Evolutionary conservation across 2,329 filamentous ascomycete genomes (phyloP), one percentile per base, ranked within the genome.

Genomic region (Xylariaceae sp.): DNA sequence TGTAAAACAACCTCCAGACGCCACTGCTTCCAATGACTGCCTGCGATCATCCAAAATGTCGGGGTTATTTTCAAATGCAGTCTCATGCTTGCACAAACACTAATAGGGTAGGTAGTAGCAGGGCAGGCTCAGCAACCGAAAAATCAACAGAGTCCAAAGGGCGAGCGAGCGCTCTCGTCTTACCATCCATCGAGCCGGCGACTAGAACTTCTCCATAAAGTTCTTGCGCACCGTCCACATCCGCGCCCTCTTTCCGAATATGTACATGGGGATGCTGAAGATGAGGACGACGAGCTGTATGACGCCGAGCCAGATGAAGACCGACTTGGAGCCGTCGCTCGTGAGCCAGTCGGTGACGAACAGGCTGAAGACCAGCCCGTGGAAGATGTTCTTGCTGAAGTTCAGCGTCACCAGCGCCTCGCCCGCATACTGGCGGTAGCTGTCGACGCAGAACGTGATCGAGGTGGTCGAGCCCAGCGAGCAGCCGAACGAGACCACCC

Each of bases 351-450:
- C 67, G 4, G 85, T 85, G 47, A 94, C 84, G 57, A 96, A 95
- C 31, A 95, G 65, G 39, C 84, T 77, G 54, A 94, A 96, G 1
- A 94, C 72, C 33, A 96, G 67, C 0, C 90, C 90, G 50, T 96
- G 90, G 17, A 95, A 75, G 35, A 95, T 73, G 54, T 95, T 96
- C 68, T 96, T 96, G 61, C 77, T 80, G 53, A 95, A 92, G 53
- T 95, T 96, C 46, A 96, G 67, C 14, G 90, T 95, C 11, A 96
- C 92, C 21, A 96, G 70, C 3, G 90, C 89, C 60, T 96, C 90
- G 14, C 88, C 89, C 0, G 90, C 90, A 58, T 94, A 95, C 51
- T 93, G 83, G 9, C 89, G 73, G 59, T 96, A 95, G 44, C 81
- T 88, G 60, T 96, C 90, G 6, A 96, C 87, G 35, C 83, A 88